These are phyloP conservation scores for Wallacemonas sp. DNA, from an alignment of 208 protist species.

Conservation along the genomic window DNA sequence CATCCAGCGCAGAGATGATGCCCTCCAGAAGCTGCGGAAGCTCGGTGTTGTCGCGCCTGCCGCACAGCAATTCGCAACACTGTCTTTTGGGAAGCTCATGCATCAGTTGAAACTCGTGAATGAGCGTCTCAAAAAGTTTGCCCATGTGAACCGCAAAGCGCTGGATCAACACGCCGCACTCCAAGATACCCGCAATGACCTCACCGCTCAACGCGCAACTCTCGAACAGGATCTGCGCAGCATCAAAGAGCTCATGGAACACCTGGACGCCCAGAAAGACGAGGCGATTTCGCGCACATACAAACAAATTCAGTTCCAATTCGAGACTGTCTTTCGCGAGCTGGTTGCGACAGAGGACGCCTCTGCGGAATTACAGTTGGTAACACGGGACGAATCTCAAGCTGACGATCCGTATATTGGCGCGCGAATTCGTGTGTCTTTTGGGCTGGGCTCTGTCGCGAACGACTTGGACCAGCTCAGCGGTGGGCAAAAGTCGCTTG, in stretches of 20 bases:
- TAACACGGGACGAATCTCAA: constrained; percentile 24
- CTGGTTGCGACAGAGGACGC: constrained; percentile 93
- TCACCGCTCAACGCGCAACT: constrained; percentile 78
- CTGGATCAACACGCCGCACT: constrained; percentile 97
- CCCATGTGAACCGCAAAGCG: constrained; percentile 98
- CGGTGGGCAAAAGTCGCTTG: constrained; percentile 98
- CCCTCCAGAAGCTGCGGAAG: constrained; percentile 87
- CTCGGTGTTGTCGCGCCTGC: constrained; percentile 87
- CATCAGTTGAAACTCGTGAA: constrained; percentile 73
- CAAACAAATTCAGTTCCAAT: constrained; percentile 96
- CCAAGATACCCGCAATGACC: constrained; percentile 80
- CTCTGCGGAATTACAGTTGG: constrained; percentile 80
- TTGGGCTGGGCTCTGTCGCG: constrained; percentile 72
- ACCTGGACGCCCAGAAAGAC: constrained; percentile 96
- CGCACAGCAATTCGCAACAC: constrained; percentile 37
- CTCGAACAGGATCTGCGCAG: constrained; percentile 81
- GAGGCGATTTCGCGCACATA: constrained; percentile 98
- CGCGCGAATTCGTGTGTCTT: constrained; percentile 92
- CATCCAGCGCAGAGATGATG: constrained; percentile 84
- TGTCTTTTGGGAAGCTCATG: constrained; percentile 81
- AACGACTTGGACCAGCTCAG: constrained; percentile 94
- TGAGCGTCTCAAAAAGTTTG: constrained; percentile 87
- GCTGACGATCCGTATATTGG: constrained; percentile 87
- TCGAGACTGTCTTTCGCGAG: constrained; percentile 96
- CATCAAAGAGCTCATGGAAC: constrained; percentile 95